phyloP scores from a whole-genome alignment of 495 filamentous ascomycete species.

The Hypoxylon cercidicola region DNA sequence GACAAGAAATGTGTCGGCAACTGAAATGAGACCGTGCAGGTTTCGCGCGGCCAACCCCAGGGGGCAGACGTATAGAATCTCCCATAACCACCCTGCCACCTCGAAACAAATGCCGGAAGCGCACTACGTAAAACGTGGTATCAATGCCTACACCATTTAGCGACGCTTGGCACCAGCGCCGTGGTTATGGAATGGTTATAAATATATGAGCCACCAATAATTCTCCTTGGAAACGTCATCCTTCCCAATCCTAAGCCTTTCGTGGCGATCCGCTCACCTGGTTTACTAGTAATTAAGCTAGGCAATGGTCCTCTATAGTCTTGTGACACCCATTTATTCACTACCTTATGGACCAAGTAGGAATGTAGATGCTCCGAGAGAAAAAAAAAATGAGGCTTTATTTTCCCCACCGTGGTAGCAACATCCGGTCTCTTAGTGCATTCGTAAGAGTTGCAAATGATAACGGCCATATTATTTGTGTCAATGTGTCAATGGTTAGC shows the following conservation, averaged over 20 bases:
- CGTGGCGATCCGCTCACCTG: slow-evolving; percentile 41
- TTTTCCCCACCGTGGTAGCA: neutral
- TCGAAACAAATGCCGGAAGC: slow-evolving; percentile 38
- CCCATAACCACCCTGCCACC: neutral
- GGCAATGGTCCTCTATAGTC: slow-evolving; percentile 7
- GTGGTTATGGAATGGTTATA: slow-evolving; percentile 40
- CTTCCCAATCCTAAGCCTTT: slow-evolving; percentile 15
- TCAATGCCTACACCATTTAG: slow-evolving; percentile 24
- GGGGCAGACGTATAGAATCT: slow-evolving; percentile 26
- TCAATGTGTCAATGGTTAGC: neutral
- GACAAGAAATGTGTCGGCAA: slow-evolving; percentile 32
- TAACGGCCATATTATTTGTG: neutral
- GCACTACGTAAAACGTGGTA: slow-evolving; percentile 44
- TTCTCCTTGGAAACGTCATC: slow-evolving; percentile 28
- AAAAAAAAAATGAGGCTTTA: neutral
- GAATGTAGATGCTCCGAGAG: slow-evolving; percentile 1
- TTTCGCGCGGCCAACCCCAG: slow-evolving; percentile 16
- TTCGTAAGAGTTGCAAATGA: neutral
- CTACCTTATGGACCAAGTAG: neutral
- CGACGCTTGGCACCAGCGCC: slow-evolving; percentile 38
- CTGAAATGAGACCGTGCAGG: slow-evolving; percentile 37
- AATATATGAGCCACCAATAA: slow-evolving; percentile 34
- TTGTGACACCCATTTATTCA: slow-evolving; percentile 14
- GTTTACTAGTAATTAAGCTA: slow-evolving; percentile 21
- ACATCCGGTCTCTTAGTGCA: neutral